Base-by-base conservation (phyloP, 345 rosid genomes). In the Geranium rotundifolium region DNA sequence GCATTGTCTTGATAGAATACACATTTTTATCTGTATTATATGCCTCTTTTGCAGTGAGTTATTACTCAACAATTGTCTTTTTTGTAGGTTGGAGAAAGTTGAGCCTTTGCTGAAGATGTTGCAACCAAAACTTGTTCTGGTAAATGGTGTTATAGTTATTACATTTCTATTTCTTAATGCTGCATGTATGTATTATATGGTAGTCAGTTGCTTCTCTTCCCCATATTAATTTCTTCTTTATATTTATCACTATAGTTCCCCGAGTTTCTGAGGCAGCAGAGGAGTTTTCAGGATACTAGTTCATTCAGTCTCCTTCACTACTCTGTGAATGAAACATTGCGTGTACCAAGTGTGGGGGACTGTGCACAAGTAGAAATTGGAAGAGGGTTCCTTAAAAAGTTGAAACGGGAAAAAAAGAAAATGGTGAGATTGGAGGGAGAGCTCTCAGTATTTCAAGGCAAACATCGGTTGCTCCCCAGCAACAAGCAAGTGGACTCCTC, bases 111-210 rank as follows among this genome's bases (percentile, higher is more conserved):
- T 93, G 62, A 74, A 75, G 69, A 18, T 67, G 6, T 70, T 92
- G 83, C 85, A 80, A 68, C 99, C 90, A 9, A 85, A 85, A 71
- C 63, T 65, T 52, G 75, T 85, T 63, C 67, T 83, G 91, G 96
- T 89, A 86, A 55, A 54, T 46, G 68, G 37, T 66, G 17, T 52
- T 59, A 57, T 4, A 56, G 49, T 63, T 7, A 56, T 54, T 16
- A 30, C 39, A 58, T 9, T 17, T 23, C 27, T 2, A 16, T 37
- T 37, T 37, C 46, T 37, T 37, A 10, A 37, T 37, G 46, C 46
- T 46, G 52, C 52, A 46, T 46, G 52, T 7, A 46, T 46, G 8
- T 46, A 14, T 12, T 46, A 46, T 46, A 46, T 14, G 16, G 13
- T 5, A 34, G 19, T 31, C 29, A 54, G 23, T 31, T 1, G n/a